Base-by-base conservation (phyloP, 2,329 filamentous ascomycete genomes). In the Ophiostoma populinum region DNA sequence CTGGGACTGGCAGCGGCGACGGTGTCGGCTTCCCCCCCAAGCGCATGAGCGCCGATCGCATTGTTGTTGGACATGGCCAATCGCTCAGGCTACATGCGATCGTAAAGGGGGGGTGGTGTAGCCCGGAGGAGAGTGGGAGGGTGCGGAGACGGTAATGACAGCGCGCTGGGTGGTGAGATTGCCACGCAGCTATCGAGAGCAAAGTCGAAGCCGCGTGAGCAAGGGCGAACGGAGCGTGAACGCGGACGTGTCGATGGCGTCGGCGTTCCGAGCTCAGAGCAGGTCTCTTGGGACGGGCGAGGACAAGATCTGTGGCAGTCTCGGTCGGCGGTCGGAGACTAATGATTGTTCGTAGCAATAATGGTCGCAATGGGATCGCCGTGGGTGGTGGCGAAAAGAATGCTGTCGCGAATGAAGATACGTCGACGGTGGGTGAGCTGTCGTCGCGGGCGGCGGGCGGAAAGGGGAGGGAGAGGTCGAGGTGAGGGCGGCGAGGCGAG, bases 11-110 rank as follows among this genome's bases (percentile, higher is more conserved):
- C 46, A 40, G 43, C 44, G 39, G 43, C 45, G 46, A 49, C 42
- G 36, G 43, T 44, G 39, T 44, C 45, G 40, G 37, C 40, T 32
- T 51, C 49, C 46, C 46, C 51, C 52, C 56, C 52, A 48, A 57
- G 52, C 55, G 55, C 56, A 51, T 52, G 48, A 53, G 55, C 61
- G 57, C 61, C 57, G 58, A 57, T 61, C 58, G 60, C 61, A 61
- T 66, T 59, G 55, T 66, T 59, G 55, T 57, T 63, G 56, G 65
- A 65, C 67, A 71, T 71, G 56, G 51, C 43, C 39, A 41, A 44
- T 32, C 35, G 36, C 43, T 40, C 28, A 38, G 44, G 45, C 45
- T 47, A 43, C 45, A 47, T 41, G 45, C 45, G 45, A 47, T 44
- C 43, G 40, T 42, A 20, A 40, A 33, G 38, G 43, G 43, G 42